Percentiles rank a stretch among this genome's conserved stretches.
phyloP scores from a whole-genome alignment of 1,284 basidiomycete species.

The Cryptococcus sp. region DNA sequence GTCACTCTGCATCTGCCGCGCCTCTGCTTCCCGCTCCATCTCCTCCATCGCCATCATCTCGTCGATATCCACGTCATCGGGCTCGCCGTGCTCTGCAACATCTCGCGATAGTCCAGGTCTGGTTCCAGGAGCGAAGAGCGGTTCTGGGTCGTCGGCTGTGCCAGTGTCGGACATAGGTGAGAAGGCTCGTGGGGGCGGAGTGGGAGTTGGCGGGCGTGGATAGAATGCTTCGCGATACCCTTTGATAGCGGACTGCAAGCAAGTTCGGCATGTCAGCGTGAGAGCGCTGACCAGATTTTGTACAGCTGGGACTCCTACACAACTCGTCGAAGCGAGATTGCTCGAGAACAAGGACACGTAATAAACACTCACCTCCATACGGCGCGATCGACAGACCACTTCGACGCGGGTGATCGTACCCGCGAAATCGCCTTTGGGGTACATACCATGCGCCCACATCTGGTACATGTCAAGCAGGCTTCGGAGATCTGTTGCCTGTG shows the following conservation, averaged over 20 bases:
- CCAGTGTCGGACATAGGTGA: constrained; percentile 5
- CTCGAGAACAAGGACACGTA: background rate
- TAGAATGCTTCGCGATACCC: constrained; percentile 62
- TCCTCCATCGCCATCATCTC: constrained; percentile 68
- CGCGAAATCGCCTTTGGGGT: constrained; percentile 78
- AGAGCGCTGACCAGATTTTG: background rate
- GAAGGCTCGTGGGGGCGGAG: constrained; percentile 16
- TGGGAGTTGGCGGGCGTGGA: constrained; percentile 44
- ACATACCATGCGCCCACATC: constrained; percentile 88
- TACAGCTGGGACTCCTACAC: background rate
- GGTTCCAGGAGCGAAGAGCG: constrained; percentile 57
- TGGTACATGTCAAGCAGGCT: constrained; percentile 79
- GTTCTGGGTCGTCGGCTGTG: constrained; percentile 11
- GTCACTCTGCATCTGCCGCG: background rate
- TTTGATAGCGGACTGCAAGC: constrained; percentile 45
- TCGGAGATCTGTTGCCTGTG: constrained; percentile 71
- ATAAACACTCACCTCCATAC: constrained; percentile 70
- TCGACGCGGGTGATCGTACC: constrained; percentile 81
- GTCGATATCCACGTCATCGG: constrained; percentile 22
- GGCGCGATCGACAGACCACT: constrained; percentile 75
- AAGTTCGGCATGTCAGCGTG: background rate
- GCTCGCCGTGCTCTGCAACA: constrained; percentile 21
- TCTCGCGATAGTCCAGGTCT: constrained; percentile 50
- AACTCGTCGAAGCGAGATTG: constrained; percentile 8
- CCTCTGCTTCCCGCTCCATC: constrained; percentile 54